These are phyloP conservation scores for Pilatotrama ljubarskyi DNA, from an alignment of 768 basidiomycete species.

Conservation along the genomic window DNA sequence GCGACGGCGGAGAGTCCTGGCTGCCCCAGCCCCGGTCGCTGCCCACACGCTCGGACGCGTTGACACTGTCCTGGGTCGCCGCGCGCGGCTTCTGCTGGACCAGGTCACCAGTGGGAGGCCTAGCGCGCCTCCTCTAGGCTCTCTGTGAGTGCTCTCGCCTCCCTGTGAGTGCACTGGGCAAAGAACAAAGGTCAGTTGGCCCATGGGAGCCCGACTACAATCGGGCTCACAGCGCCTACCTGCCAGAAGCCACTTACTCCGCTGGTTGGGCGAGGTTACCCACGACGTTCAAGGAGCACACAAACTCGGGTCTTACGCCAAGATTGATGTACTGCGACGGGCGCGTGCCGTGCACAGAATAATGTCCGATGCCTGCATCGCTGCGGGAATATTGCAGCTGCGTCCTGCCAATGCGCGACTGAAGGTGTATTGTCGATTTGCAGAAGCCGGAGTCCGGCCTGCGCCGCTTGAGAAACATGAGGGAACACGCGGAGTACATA, in stretches of 20 bases:
- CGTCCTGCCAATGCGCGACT: background rate
- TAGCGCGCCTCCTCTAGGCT: background rate
- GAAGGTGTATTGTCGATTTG: background rate
- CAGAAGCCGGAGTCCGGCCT: background rate
- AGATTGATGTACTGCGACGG: too few relatives aligned
- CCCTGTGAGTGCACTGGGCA: background rate
- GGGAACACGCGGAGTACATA: background rate
- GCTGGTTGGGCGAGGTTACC: constrained; percentile 7
- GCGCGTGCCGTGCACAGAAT: too few relatives aligned
- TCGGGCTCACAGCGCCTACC: constrained; percentile 19
- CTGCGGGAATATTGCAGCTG: background rate
- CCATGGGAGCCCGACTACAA: constrained; percentile 15
- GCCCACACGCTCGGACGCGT: background rate
- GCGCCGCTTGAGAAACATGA: constrained; percentile 2
- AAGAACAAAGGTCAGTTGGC: background rate
- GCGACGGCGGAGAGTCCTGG: background rate
- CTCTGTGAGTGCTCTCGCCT: background rate
- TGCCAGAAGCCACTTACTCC: constrained; percentile 9
- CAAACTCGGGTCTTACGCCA: too few relatives aligned
- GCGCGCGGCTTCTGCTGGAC: background rate
- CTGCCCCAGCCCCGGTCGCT: constrained; percentile 3
- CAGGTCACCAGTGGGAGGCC: background rate
- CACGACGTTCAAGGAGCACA: constrained; percentile 1
- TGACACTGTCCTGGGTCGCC: background rate
- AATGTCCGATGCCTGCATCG: background rate